Base-by-base conservation (phyloP, 768 basidiomycete species). In the Mrakia gelida region DNA sequence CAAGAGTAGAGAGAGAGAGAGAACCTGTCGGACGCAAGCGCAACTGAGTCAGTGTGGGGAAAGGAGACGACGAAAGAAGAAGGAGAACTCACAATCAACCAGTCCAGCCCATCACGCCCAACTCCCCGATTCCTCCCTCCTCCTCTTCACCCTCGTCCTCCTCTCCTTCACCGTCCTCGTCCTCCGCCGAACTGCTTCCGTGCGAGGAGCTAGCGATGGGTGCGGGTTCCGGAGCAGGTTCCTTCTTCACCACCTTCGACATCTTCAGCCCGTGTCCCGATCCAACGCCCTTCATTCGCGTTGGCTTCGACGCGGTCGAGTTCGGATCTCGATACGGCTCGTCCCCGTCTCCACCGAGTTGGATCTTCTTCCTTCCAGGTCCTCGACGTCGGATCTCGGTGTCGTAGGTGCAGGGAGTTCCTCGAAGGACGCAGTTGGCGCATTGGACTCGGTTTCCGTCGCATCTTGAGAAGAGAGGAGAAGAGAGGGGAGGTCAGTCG, bases 361-460 rank as follows among this genome's bases (percentile, higher is more conserved):
- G 82, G 73, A 84, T 84, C 72, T 84, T 85, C 38, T 82, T 82
- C 80, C 83, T 84, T 16, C 85, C 85, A n/a, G 85, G 85, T 21
- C 85, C 85, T 65, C 85, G 82, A 21, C 85, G 82, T 34, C 84
- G 81, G 76, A 85, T 83, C 45, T 76, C 75, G 4, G 81, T 81
- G 75, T 85, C 85, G 80, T 83, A 84, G 11, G 83, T 80, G 75
- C 85, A 85, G 1, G 52, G 56, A n/a, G 82, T 80, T 41, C 79
- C 79, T 2, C 85, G 82, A 67, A 82, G 82, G 5, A 63, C 65
- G 73, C 85, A 85, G 73, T 85, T 83, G 49, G 81, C 81, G 75
- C 85, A 85, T n/a, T 79, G 80, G 2, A 83, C 83, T 43, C 81
- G 81, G 9, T 75, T 34, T 16, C 84, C 85, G 73, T 85, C 84